phyloP scores from a whole-genome alignment of 768 basidiomycete genomes.

The Phanerochaete carnosa region DNA sequence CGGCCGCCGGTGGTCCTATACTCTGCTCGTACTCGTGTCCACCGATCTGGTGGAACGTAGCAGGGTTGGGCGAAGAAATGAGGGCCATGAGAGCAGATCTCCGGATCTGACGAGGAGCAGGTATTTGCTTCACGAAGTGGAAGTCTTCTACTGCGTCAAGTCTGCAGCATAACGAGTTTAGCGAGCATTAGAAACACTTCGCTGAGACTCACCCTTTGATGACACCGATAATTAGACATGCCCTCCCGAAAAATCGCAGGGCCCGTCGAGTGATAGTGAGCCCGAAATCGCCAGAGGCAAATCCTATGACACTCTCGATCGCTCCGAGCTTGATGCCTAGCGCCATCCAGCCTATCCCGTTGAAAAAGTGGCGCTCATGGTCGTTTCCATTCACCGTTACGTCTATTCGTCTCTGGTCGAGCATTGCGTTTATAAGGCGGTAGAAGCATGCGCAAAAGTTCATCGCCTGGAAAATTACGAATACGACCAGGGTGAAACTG shows the following conservation, averaged over 20 bases:
- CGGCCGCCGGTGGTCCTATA: slow-evolving; percentile 3
- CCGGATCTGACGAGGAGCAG: slow-evolving; percentile 19
- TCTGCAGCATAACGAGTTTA: slow-evolving; percentile 26
- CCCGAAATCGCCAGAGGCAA: slow-evolving; percentile 51
- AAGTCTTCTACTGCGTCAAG: slow-evolving; percentile 56
- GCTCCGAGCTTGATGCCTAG: slow-evolving; percentile 59
- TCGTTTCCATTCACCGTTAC: slow-evolving; percentile 29
- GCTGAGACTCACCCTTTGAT: slow-evolving; percentile 56
- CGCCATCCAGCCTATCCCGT: slow-evolving; percentile 67
- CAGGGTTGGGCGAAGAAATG: slow-evolving; percentile 53
- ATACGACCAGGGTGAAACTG: slow-evolving; percentile 54
- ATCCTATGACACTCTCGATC: slow-evolving; percentile 63
- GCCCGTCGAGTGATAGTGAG: slow-evolving; percentile 53
- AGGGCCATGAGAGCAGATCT: slow-evolving; percentile 40
- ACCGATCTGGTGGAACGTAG: slow-evolving; percentile 51
- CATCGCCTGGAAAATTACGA: slow-evolving; percentile 54
- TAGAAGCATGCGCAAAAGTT: slow-evolving; percentile 58
- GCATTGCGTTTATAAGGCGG: slow-evolving; percentile 48
- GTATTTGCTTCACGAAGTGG: slow-evolving; percentile 31
- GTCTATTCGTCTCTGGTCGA: slow-evolving; percentile 53
- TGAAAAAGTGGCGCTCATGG: slow-evolving; percentile 43
- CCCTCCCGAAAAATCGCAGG: slow-evolving; percentile 52
- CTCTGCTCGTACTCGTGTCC: slow-evolving; percentile 30
- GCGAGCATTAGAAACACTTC: not conserved
- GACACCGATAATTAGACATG: slow-evolving; percentile 56